Percentiles rank a stretch among this genome's conserved stretches.
These are phyloP conservation scores for Chrysopogon serrulatus DNA, from an alignment of 176 grass and related monocot species.

Conservation along the genomic window DNA sequence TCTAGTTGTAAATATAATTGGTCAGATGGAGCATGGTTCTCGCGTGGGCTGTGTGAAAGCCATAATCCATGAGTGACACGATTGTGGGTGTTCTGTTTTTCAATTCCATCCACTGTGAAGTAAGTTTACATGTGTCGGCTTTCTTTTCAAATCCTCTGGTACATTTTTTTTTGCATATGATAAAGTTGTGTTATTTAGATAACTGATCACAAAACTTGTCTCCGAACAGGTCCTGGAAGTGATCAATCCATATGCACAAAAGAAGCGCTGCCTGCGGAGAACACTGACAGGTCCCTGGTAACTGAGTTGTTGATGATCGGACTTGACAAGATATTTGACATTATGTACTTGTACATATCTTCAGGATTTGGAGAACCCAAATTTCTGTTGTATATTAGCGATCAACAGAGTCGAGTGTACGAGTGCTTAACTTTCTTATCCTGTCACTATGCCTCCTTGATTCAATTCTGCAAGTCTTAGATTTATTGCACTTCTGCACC, in stretches of 20 bases:
- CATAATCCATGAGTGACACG: neutral
- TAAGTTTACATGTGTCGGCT: neutral
- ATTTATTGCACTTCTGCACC: neutral
- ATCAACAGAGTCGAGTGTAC: conserved; percentile 28
- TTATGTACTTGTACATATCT: conserved; percentile 39
- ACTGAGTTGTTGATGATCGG: conserved; percentile 11
- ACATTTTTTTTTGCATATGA: neutral
- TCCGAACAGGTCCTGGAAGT: conserved; percentile 45
- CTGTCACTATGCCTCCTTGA: conserved; percentile 1
- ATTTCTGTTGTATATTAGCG: conserved; percentile 35
- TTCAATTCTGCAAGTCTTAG: neutral
- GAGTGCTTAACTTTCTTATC: conserved; percentile 11
- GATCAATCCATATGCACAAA: conserved; percentile 37
- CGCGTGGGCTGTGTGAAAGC: neutral
- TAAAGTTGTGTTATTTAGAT: neutral
- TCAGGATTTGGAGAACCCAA: conserved; percentile 29
- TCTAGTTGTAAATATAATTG: neutral
- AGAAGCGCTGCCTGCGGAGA: conserved; percentile 69
- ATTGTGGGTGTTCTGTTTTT: neutral
- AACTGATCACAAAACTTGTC: neutral
- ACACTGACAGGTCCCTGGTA: conserved; percentile 79
- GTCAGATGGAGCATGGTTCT: neutral
- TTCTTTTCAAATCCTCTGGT: neutral
- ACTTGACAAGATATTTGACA: conserved; percentile 38
- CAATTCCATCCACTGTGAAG: neutral